Conservation (phyloP, 805 yeast species). For the Hanseniaspora pseudoguilliermondii region DNA sequence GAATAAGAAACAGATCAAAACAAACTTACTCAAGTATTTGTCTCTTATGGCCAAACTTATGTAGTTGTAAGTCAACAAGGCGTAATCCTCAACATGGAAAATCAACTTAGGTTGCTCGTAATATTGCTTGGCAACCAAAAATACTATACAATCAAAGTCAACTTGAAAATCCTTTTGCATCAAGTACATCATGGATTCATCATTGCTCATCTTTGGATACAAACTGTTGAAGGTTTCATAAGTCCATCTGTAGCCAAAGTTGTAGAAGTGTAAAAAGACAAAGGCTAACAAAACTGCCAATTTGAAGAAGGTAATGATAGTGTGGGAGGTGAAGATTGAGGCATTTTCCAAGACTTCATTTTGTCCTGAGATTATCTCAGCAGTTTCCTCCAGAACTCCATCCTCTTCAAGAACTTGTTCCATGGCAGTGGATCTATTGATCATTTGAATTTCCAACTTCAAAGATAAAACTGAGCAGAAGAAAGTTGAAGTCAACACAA, state of each 20-base stretch:
- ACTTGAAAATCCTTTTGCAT: neutral
- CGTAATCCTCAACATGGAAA: slow-evolving; percentile 49
- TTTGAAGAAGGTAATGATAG: slow-evolving; percentile 42
- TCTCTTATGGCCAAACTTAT: slow-evolving; percentile 65
- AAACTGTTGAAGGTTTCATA: slow-evolving; percentile 33
- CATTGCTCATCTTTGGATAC: slow-evolving; percentile 4
- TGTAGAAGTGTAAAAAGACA: slow-evolving; percentile 51
- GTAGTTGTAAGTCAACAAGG: slow-evolving; percentile 38
- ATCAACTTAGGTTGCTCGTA: slow-evolving; percentile 46
- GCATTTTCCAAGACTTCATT: slow-evolving; percentile 18
- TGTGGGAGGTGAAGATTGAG: slow-evolving; percentile 26
- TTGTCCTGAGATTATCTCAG: slow-evolving; percentile 47
- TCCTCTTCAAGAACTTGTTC: slow-evolving; percentile 82
- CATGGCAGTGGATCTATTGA: slow-evolving; percentile 67
- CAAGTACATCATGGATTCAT: neutral
- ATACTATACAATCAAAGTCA: slow-evolving; percentile 39
- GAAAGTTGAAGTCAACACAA: slow-evolving; percentile 63
- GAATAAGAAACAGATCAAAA: slow-evolving; percentile 57
- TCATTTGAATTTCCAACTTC: slow-evolving; percentile 77
- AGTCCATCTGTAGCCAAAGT: slow-evolving; percentile 60
- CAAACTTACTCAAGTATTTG: slow-evolving; percentile 62
- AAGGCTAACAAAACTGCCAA: slow-evolving; percentile 47
- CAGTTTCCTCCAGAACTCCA: slow-evolving; percentile 65
- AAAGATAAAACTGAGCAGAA: slow-evolving; percentile 72
- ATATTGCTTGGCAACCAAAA: slow-evolving; percentile 43